Evolutionary conservation across 1,139 yeast genomes (phyloP), one percentile per base, ranked within the genome.

Genomic region (Pichiaceae sp.): DNA sequence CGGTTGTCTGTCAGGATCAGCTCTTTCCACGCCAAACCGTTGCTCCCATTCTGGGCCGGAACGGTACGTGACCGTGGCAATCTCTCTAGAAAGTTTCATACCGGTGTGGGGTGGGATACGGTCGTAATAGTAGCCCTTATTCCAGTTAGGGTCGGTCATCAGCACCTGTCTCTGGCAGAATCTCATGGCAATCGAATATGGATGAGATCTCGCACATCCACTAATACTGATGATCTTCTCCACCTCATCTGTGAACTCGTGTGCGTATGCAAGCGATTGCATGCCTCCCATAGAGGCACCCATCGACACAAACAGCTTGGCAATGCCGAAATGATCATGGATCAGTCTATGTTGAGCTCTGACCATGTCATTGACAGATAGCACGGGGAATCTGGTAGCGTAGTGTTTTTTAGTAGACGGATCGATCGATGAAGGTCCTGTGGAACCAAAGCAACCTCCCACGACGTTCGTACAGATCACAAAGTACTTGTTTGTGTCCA

Each of bases 11-110:
- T 77, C 63, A 24, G 87, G 91, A 54, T 85, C 91, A 0, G 95
- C 83, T 42, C 97, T 68, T 50, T 82, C 86, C 41, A 94, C 72
- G 2, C 96, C 96, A 58, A 87, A 87, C 41, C 96, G 64, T 48
- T 78, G 75, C 55, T 87, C 97, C 97, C 97, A 87, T 58, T 87
- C 97, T 1, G 96, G 96, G 0, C 97, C 97, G 1, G 95, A 84
- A 47, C 97, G 70, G 57, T 87, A 87, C 0, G 96, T 86, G 34
- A 89, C 86, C 0, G 97, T 87, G 16, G 96, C 96, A 36, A 87
- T 85, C 57, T 86, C 95, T 44, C 97, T 69, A 1, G 96, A 93
- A 35, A 87, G 68, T 54, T 87, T 89, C 96, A 87, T 87, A 11
- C 97, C 97, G 17, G 81, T 78, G 57, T 87, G 96, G 2, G 96